Base-by-base conservation (phyloP, 495 filamentous ascomycete species). In the Mycothermus thermophilus region DNA sequence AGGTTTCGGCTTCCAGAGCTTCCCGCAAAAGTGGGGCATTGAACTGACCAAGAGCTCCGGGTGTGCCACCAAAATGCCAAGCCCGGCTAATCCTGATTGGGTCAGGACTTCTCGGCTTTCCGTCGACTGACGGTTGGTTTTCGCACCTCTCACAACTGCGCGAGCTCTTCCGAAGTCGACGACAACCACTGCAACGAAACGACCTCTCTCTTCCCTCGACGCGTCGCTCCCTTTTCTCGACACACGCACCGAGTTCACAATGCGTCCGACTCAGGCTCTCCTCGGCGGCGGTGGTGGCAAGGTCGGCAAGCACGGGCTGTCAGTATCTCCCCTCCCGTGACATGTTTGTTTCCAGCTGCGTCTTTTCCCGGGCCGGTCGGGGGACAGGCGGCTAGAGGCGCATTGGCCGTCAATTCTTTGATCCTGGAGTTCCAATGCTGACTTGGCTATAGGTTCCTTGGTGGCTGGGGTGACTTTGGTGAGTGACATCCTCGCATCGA, bases 381-480 rank as follows among this genome's bases (percentile, higher is more conserved):
- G 19, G 29, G 13, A 18, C 28, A 47, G 44, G 43, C 26, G 15
- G 9, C 10, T 23, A 12, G 2, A 3, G 20, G 22, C 33, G 30
- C 30, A 39, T 27, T 39, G 30, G 19, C 19, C 8, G 1, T 20
- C 17, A 16, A 29, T 5, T 34, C 24, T 8, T 27, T 30, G 27
- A 5, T 7, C 8, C 10, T 13, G 10, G 23, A 20, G 26, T 16
- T 27, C n/a, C n/a, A n/a, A n/a, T n/a, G n/a, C n/a, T n/a, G n/a
- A n/a, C n/a, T n/a, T n/a, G n/a, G n/a, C 46, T 43, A 47, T 52
- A 94, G 87, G 41, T 95, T 66, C 60, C 62, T 93, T 30, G 90
- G 88, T 51, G 55, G 52, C 54, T 96, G 87, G 88, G 88, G 88
- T 48, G 65, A 66, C 51, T 60, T 95, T 39, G 88, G 83, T 90